Base-by-base conservation (phyloP, 169 alveolate genomes). In the Cytauxzoon felis region DNA sequence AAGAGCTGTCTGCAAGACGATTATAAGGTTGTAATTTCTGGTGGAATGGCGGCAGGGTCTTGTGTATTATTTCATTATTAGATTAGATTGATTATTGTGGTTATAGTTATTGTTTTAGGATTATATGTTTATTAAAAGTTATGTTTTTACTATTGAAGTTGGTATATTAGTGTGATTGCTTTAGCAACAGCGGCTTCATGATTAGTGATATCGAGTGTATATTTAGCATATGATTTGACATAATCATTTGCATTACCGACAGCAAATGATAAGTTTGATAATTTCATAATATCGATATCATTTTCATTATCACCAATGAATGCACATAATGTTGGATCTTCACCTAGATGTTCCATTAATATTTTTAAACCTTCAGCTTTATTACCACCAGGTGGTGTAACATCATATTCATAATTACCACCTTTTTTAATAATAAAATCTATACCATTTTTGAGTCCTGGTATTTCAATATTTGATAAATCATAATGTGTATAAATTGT, bases 231-330 rank as follows among this genome's bases (percentile, higher is more conserved):
- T 1, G 26, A 23, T 27, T 59, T 70, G 6, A 29, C 80, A 13
- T 26, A 26, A 6, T 60, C 67, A 2, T 29, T 5, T 19, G 76
- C 82, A 23, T 61, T 50, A 1, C 68, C 82, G 6, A 70, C 75
- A 2, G 82, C 82, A 61, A 59, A 70, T n/a, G 82, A 70, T 16
- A 19, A 2, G 2, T 42, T 19, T 7, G 54, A 27, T 32, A 43
- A 33, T 42, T 60, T 38, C 82, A 70, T 30, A 19, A 43, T 27
- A 18, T 70, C 82, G 18, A 62, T 6, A 32, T 70, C 82, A 32
- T 70, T 70, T 3, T n/a, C 2, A 9, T 54, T 61, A 40, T 70
- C 82, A 13, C 82, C 82, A 0, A 70, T 70, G 58, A 23, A 64
- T 1, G 60, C 86, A 30, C 80, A 54, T 8, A 58, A 75, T 33